Conservation (phyloP, 2,329 filamentous ascomycete genomes). For the Scleromitrula shiraiana region DNA sequence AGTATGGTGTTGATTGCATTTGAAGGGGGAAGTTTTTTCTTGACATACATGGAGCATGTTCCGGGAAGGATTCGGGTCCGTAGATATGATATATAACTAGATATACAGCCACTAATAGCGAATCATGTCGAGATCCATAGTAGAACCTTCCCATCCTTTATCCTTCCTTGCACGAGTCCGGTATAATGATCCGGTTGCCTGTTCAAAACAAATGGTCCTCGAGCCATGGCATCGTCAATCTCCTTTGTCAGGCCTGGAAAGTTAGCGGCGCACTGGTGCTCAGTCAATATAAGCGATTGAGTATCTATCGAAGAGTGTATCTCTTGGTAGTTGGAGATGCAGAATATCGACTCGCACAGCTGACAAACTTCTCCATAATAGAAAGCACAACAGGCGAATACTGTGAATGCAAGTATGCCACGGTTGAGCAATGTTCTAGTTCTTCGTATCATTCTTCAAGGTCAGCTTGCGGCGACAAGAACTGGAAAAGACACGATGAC, state of each 20-base stretch:
- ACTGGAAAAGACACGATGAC: no score
- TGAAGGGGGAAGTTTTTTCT: conserved; percentile 2
- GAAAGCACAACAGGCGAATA: background rate
- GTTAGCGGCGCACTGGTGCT: conserved; percentile 34
- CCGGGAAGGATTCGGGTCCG: conserved; percentile 34
- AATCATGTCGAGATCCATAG: background rate
- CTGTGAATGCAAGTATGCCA: background rate
- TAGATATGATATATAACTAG: conserved; percentile 39
- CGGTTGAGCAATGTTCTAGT: background rate
- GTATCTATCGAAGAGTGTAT: background rate
- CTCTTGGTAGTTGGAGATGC: background rate
- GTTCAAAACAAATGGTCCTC: conserved; percentile 37
- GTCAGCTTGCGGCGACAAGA: no score
- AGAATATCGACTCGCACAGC: background rate
- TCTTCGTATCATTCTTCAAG: background rate
- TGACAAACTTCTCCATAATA: background rate
- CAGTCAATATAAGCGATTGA: conserved; percentile 29
- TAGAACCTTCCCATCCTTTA: conserved; percentile 35
- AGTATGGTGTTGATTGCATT: conserved; percentile 3
- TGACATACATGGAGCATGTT: conserved; percentile 35
- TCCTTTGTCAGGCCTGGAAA: conserved; percentile 42
- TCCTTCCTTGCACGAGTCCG: conserved; percentile 36
- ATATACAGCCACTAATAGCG: conserved; percentile 1
- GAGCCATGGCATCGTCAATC: conserved; percentile 37
- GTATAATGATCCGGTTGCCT: conserved; percentile 29